Evolutionary conservation across 1,284 basidiomycete species (phyloP), one percentile per base, ranked within the genome.

Genomic region (Volvariella volvacea): DNA sequence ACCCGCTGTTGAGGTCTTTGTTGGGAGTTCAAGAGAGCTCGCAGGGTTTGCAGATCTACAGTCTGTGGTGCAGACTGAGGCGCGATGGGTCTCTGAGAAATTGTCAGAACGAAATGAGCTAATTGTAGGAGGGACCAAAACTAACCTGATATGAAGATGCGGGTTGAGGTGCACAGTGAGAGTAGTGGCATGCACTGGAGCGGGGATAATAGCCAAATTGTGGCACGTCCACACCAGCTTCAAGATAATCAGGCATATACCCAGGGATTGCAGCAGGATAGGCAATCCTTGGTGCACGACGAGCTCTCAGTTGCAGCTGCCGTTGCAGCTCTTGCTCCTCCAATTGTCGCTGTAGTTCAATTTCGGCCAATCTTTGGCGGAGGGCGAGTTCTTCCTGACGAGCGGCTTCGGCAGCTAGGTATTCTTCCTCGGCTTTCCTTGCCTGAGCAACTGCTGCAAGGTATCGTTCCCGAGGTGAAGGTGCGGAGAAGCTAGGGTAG

Each of bases 301-400:
- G n/a, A 15, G 14, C 34, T 20, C 19, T 20, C 34, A 15, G 14
- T n/a, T 36, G 34, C 15, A 6, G 34, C 15, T 36, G 34, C 14
- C 14, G 34, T 36, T 36, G 7, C 14, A 12, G 6, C 25, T 28
- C 25, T 28, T 36, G n/a, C 30, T 31, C 30, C 30, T 31, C 30
- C n/a, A 15, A 8, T 20, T 7, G 34, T 36, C n/a, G 34, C 15
- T 36, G 34, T 4, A 7, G 34, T 36, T 36, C 34, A 15, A 28
- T 28, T 12, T 28, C 25, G 6, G 62, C 44, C 16, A 67, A 51
- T 28, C 62, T 59, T 14, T 50, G 55, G 39, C 54, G 56, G 19
- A 63, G 57, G 12, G 49, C 53, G 28, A 56, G 56, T 44, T 67
- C 64, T 43, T 65, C 63, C 3, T 52, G 58, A 42, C 52, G 60